A percentile compares a stretch with the other conserved stretches of the same genome.
These are phyloP conservation scores for Plasmodium inui DNA, from an alignment of 169 alveolate species.

Conservation along the genomic window DNA sequence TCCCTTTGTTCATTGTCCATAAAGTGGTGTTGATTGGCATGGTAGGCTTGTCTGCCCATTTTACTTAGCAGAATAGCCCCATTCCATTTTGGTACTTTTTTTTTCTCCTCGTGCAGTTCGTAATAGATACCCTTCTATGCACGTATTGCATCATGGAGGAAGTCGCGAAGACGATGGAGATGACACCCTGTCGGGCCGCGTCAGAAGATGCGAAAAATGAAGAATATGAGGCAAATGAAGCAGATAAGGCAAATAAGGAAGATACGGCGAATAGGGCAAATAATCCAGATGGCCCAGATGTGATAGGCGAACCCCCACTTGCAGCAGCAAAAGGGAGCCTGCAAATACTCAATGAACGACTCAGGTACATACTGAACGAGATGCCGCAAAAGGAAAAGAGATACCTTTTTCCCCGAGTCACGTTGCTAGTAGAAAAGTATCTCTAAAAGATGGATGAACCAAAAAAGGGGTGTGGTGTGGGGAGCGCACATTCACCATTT, in stretches of 20 bases:
- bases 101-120: slow-evolving; percentile 1
- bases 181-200: background rate
- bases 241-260: background rate
- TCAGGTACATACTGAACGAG: slow-evolving; percentile 11
- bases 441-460: background rate
- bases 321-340: background rate
- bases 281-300: background rate
- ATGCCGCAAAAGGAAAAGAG: slow-evolving; percentile 26
- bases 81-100: background rate
- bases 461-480: background rate
- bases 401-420: slow-evolving; percentile 13
- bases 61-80: background rate
- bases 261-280: background rate
- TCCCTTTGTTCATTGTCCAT: background rate
- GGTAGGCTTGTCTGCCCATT: background rate
- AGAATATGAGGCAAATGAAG: background rate
- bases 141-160: slow-evolving; percentile 38
- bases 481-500: background rate
- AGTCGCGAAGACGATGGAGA: background rate
- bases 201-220: background rate
- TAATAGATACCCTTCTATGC: slow-evolving; percentile 36
- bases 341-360: slow-evolving; percentile 4
- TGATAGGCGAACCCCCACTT: background rate
- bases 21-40: background rate
- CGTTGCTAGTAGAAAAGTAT: slow-evolving; percentile 5